Evolutionary conservation across 2,329 filamentous ascomycete genomes (phyloP), one percentile per base, ranked within the genome.

Genomic region (Ilyonectria mors-panacis): DNA sequence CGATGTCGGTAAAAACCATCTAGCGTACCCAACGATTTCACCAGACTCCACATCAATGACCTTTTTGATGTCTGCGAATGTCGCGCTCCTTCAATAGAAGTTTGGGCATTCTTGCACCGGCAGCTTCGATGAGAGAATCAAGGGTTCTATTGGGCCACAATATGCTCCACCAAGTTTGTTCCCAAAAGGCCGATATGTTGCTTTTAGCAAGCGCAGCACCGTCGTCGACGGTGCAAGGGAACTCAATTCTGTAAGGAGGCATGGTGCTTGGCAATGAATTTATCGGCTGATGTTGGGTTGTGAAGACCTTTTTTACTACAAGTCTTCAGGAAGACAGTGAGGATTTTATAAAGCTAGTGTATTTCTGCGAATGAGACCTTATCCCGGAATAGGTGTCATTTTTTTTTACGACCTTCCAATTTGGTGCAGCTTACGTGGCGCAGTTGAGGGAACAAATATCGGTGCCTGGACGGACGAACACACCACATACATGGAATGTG

Each of bases 21-120:
- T 56, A 1, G 70, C 70, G 2, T 76, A 76, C 0, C 75, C 75
- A 2, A 75, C 73, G 2, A 76, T 68, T 3, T 72, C 66, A 17
- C 71, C 71, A 0, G 73, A 73, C 3, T 57, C 65, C 1, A 19
- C 44, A n/a, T 73, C 53, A 1, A 73, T 48, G 7, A 74, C 51
- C 10, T 70, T 71, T 71, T 28, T 73, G 69, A 26, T 76, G 71
- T 30, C 74, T 62, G 17, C 70, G 62, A 2, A 69, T 58, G 10
- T 70, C 42, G 47, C 71, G 66, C 0, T 67, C 54, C 6, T 60
- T 68, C 4, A 75, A 59, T 7, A 74, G 37, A 6, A 70, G 70
- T 23, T 69, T 66, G 2, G 73, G 72, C 0, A 63, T 65, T 3
- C 72, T 62, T 4, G 57, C 63, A 6, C 65, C 57, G 6, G 69